These are phyloP conservation scores for Colletotrichum somersetense DNA, from an alignment of 2,329 filamentous ascomycete genomes.

Conservation along the genomic window DNA sequence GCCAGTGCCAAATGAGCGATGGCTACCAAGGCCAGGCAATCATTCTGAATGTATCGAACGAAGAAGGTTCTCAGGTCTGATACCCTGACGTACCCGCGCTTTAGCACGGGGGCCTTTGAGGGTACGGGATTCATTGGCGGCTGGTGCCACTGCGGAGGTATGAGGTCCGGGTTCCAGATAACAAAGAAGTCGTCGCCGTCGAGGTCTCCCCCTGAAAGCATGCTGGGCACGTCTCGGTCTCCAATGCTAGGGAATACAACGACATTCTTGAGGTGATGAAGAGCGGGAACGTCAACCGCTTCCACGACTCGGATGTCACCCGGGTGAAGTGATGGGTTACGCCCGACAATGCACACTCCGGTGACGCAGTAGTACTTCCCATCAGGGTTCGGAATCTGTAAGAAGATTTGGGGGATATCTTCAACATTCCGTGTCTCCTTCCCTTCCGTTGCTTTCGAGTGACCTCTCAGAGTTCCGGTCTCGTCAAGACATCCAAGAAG, in stretches of 20 bases:
- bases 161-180: slow-evolving; percentile 85
- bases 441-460: slow-evolving; percentile 65
- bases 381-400: slow-evolving; percentile 78
- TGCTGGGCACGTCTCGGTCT: slow-evolving; percentile 87
- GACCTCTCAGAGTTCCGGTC: slow-evolving; percentile 79
- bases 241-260: slow-evolving; percentile 89
- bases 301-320: slow-evolving; percentile 91
- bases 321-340: slow-evolving; percentile 94
- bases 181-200: slow-evolving; percentile 97
- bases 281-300: slow-evolving; percentile 79
- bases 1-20: slow-evolving; percentile 83
- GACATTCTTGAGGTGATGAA: slow-evolving; percentile 85
- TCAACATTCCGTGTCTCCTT: slow-evolving; percentile 58
- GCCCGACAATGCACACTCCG: slow-evolving; percentile 85
- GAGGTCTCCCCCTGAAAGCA: slow-evolving; percentile 96
- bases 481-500: slow-evolving; percentile 92
- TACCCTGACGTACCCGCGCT: slow-evolving; percentile 72
- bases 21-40: slow-evolving; percentile 84
- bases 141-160: slow-evolving; percentile 78
- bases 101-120: slow-evolving; percentile 66
- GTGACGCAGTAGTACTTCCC: slow-evolving; percentile 74
- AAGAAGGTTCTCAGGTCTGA: slow-evolving; percentile 87
- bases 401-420: slow-evolving; percentile 85
- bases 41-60: slow-evolving; percentile 92
- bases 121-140: slow-evolving; percentile 82